Conservation (phyloP, 163 green algal species). For the Chloroidium sp. region DNA sequence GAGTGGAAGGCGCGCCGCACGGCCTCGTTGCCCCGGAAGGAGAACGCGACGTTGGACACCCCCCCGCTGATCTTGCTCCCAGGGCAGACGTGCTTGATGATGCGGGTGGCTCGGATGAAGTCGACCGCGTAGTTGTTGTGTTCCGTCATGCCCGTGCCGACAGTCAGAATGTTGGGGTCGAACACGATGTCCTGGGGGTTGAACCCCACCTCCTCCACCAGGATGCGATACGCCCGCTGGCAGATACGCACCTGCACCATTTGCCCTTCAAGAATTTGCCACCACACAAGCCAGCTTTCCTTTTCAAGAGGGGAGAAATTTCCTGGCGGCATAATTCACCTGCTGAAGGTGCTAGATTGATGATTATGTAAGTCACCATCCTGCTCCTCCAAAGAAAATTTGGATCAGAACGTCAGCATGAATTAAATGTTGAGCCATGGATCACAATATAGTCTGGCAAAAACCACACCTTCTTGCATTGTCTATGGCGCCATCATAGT, state of each 20-base stretch:
- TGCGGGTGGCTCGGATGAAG: conserved; percentile 82
- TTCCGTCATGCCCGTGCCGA: conserved; percentile 91
- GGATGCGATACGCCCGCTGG: conserved; percentile 82
- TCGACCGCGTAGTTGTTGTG: conserved; percentile 99
- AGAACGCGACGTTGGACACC: conserved; percentile 97
- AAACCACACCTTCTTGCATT: no score
- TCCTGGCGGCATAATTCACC: no score
- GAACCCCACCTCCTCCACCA: conserved; percentile 95
- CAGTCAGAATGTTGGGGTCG: conserved; percentile 98
- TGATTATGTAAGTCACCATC: no score
- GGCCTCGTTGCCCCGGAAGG: conserved; percentile 95
- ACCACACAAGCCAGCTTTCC: no score
- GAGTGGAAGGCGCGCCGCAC: conserved; percentile 94
- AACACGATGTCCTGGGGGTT: conserved; percentile 97
- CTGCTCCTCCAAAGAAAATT: no score
- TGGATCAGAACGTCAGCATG: no score
- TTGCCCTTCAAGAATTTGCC: no score
- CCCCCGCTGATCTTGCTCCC: conserved; percentile 92
- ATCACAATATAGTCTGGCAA: no score
- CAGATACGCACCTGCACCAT: conserved; percentile 76
- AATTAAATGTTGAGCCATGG: no score
- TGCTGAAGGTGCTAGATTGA: no score
- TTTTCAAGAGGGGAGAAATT: no score
- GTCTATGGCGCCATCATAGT: no score
- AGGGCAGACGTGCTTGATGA: conserved; percentile 94